Conservation (phyloP, 148 eudicot genomes). For the Dysphania ambrosioides region DNA sequence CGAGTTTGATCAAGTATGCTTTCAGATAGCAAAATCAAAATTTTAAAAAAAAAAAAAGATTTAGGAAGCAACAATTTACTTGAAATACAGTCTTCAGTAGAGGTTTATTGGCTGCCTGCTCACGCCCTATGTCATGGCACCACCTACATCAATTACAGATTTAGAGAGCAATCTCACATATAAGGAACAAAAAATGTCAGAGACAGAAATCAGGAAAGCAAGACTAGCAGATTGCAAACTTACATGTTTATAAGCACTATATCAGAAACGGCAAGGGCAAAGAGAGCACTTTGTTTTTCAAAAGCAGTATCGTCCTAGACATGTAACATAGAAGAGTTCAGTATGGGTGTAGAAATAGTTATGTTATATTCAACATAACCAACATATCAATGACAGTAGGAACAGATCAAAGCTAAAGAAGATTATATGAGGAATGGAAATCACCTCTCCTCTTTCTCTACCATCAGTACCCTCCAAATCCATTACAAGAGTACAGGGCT, state of each 20-base stretch:
- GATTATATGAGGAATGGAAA: neutral
- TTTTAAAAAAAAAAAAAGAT: neutral
- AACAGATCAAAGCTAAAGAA: neutral
- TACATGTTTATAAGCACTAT: conserved; percentile 98
- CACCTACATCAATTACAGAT: conserved; percentile 50
- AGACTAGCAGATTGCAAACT: conserved; percentile 23
- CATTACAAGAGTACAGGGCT: conserved; percentile 93
- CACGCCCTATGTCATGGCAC: conserved; percentile 99
- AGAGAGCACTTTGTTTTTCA: conserved; percentile 97
- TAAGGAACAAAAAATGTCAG: neutral
- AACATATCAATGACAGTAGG: neutral
- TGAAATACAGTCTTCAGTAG: conserved; percentile 97
- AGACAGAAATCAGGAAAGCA: neutral
- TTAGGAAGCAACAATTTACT: conserved; percentile 37
- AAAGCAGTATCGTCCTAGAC: conserved; percentile 96
- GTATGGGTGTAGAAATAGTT: neutral
- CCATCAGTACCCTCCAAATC: conserved; percentile 99
- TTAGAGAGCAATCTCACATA: neutral
- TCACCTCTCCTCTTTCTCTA: conserved; percentile 98
- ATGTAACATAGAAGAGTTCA: conserved; percentile 8
- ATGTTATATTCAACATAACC: neutral
- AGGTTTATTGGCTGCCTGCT: conserved; percentile 99
- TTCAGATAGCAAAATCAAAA: neutral
- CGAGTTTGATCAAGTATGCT: neutral
- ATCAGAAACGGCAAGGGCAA: conserved; percentile 99